Evolutionary conservation across 2,329 filamentous ascomycete species (phyloP).

Genomic region (Colletotrichum siamense): DNA sequence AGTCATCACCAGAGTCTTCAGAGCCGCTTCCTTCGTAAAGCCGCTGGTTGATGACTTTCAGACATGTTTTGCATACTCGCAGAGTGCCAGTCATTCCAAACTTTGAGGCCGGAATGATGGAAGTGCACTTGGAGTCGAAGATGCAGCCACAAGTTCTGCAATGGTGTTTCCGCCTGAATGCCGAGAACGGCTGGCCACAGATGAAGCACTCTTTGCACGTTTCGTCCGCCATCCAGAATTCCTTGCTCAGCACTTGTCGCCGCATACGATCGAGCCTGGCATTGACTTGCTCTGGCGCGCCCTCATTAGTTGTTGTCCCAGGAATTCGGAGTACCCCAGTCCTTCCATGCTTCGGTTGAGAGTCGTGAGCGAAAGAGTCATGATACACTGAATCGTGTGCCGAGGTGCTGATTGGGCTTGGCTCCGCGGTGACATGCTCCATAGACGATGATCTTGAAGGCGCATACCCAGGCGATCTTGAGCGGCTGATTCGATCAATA

Average conservation of each 20-base stretch:
- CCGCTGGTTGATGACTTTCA: constrained; percentile 87
- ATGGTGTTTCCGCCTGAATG: constrained; percentile 95
- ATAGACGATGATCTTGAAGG: constrained; percentile 65
- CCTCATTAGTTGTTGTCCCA: constrained; percentile 61
- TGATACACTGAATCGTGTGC: constrained; percentile 64
- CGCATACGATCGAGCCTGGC: constrained; percentile 74
- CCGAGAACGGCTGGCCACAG: constrained; percentile 88
- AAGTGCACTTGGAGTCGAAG: constrained; percentile 95
- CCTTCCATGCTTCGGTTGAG: constrained; percentile 47
- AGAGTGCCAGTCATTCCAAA: constrained; percentile 88
- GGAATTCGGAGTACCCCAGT: constrained; percentile 58
- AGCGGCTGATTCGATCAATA: constrained; percentile 60
- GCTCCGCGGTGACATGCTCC: constrained; percentile 61
- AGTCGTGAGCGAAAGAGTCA: constrained; percentile 58
- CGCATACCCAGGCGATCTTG: constrained; percentile 45
- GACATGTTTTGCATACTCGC: constrained; percentile 90
- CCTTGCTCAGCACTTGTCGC: constrained; percentile 87
- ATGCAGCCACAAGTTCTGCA: constrained; percentile 98
- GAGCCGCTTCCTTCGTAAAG: constrained; percentile 82
- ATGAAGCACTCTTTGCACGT: constrained; percentile 97
- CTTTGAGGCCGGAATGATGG: constrained; percentile 83
- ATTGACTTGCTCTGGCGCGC: constrained; percentile 63
- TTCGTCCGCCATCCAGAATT: constrained; percentile 99
- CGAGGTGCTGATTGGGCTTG: constrained; percentile 62
- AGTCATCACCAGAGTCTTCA: constrained; percentile 84